phyloP scores from a whole-genome alignment of 805 yeast genomes.

The Yamadazyma philogaea region DNA sequence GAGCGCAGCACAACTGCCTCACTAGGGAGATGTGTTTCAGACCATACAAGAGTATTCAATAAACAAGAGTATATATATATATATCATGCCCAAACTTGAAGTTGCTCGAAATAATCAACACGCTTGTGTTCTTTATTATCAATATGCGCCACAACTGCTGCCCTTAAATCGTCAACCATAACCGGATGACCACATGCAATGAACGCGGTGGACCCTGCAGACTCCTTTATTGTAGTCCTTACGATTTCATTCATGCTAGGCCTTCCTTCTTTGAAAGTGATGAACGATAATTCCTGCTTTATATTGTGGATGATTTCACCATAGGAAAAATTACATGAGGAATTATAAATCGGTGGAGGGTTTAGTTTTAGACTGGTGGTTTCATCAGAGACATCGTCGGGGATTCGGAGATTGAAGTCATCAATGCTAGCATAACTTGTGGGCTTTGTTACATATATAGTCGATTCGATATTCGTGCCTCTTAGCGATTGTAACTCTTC shows the following conservation, averaged over 20 bases:
- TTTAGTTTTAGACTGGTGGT: constrained; percentile 2
- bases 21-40: too few relatives aligned
- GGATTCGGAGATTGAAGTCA: constrained; percentile 14
- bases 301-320: constrained; percentile 12
- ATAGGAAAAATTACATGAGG: constrained; percentile 1
- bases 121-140: constrained; percentile 35
- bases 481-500: constrained; percentile 37
- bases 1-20: background rate
- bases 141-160: constrained; percentile 43
- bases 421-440: constrained; percentile 29
- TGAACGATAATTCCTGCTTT: constrained; percentile 23
- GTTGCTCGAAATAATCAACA: constrained; percentile 71
- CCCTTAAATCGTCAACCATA: constrained; percentile 57
- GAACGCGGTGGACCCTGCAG: constrained; percentile 46
- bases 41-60: background rate
- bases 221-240: constrained; percentile 28
- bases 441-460: constrained; percentile 30
- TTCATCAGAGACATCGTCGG: constrained; percentile 5
- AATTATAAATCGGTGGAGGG: background rate
- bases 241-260: constrained; percentile 46
- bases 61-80: background rate
- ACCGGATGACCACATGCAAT: constrained; percentile 62
- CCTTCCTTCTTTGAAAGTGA: constrained; percentile 44
- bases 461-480: constrained; percentile 23
- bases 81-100: constrained; percentile 59